Conservation (phyloP, 2,329 filamentous ascomycete species). For the Grosmannia serpens region DNA sequence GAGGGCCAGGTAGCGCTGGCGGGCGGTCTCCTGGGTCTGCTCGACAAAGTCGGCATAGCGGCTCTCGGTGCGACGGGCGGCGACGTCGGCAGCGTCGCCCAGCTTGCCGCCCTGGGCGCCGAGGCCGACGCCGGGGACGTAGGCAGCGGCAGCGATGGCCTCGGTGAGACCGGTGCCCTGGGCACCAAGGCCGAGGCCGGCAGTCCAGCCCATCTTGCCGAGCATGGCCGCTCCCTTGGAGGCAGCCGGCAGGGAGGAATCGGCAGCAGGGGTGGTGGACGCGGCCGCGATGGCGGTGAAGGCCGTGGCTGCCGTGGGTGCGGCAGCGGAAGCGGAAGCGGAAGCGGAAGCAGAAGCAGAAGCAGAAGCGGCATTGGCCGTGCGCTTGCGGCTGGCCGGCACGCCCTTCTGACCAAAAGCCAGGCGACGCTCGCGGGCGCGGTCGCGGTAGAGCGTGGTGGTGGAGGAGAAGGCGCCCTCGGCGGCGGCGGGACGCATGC, state of each 20-base stretch:
- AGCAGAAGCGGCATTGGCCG: conserved; percentile 15
- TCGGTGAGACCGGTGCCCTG: conserved; percentile 51
- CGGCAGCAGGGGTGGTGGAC: conserved; percentile 22
- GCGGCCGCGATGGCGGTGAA: conserved; percentile 13
- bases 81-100: conserved; percentile 55
- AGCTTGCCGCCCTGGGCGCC: conserved; percentile 59
- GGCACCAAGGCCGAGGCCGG: conserved; percentile 53
- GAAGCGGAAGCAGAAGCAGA: neutral
- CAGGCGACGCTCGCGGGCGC: conserved; percentile 54
- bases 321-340: neutral
- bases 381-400: conserved; percentile 23
- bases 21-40: conserved; percentile 53
- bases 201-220: conserved; percentile 62
- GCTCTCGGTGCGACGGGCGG: conserved; percentile 46
- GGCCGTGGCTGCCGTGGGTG: conserved; percentile 11
- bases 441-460: conserved; percentile 44
- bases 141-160: conserved; percentile 52
- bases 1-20: conserved; percentile 38
- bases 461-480: conserved; percentile 7
- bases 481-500: conserved; percentile 8
- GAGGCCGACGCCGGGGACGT: conserved; percentile 56
- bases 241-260: conserved; percentile 23
- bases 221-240: conserved; percentile 57
- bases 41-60: conserved; percentile 49
- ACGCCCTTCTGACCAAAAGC: conserved; percentile 50